phyloP scores from a whole-genome alignment of 83 land plant species.

The Picea mariana region DNA sequence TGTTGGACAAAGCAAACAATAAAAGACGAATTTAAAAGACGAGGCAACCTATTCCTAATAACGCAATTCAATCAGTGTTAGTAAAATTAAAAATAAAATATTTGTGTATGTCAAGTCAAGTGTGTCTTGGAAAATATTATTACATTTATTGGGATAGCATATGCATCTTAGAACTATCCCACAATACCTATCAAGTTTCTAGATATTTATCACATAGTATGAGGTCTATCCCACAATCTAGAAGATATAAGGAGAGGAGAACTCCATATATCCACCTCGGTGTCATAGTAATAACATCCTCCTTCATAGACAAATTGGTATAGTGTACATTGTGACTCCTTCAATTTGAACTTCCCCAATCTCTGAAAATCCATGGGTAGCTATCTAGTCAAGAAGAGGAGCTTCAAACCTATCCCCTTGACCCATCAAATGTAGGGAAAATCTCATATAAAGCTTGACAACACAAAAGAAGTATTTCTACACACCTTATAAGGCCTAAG shows the following conservation, averaged over 20 bases:
- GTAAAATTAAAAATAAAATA: too few relatives aligned
- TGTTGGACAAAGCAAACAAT: too few relatives aligned
- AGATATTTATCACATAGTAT: conserved; percentile 3
- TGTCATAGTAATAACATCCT: too few relatives aligned
- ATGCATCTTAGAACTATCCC: too few relatives aligned
- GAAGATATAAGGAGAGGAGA: not conserved
- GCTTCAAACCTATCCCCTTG: not conserved
- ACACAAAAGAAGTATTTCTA: not conserved
- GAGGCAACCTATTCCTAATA: too few relatives aligned
- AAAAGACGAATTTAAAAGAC: too few relatives aligned
- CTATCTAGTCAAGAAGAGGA: not conserved
- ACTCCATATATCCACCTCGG: not conserved
- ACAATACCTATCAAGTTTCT: too few relatives aligned
- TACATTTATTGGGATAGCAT: too few relatives aligned
- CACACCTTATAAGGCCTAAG: not conserved
- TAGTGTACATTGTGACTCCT: not conserved
- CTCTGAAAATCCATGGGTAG: not conserved
- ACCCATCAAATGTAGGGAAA: not conserved
- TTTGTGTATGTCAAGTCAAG: too few relatives aligned
- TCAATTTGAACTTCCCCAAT: not conserved
- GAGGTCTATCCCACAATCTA: not conserved
- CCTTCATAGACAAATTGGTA: not conserved
- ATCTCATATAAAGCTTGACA: not conserved
- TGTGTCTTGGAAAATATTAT: too few relatives aligned
- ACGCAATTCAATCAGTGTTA: too few relatives aligned